Conservation (phyloP, 768 basidiomycete genomes). For the Rhizopogon rudus region DNA sequence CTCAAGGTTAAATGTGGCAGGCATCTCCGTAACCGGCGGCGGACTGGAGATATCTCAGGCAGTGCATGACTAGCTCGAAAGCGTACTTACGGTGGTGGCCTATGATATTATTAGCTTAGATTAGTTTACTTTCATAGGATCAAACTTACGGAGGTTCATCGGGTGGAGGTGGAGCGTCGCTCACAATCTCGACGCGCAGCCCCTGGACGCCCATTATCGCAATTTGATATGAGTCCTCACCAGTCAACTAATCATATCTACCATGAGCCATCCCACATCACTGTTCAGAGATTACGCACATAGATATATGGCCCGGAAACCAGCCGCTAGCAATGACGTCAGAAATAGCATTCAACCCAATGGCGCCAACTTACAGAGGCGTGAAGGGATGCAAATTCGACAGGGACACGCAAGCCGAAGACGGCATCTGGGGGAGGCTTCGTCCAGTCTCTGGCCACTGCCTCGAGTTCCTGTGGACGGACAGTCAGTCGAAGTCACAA, state of each 20-base stretch:
- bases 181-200: slow-evolving; percentile 80
- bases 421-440: slow-evolving; percentile 78
- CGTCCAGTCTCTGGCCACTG: slow-evolving; percentile 77
- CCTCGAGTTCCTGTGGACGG: slow-evolving; percentile 64
- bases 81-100: slow-evolving; percentile 45
- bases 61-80: slow-evolving; percentile 10
- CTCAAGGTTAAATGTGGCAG: slow-evolving; percentile 79
- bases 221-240: slow-evolving; percentile 87
- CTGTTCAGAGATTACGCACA: slow-evolving; percentile 38
- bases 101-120: slow-evolving; percentile 17
- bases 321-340: slow-evolving; percentile 47
- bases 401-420: slow-evolving; percentile 75
- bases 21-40: slow-evolving; percentile 82
- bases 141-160: slow-evolving; percentile 75
- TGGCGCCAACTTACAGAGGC: slow-evolving; percentile 57
- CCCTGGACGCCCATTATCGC: slow-evolving; percentile 81
- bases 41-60: slow-evolving; percentile 30
- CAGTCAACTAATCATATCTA: slow-evolving; percentile 51
- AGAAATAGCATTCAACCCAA: slow-evolving; percentile 14
- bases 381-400: slow-evolving; percentile 83
- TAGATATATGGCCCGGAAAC: slow-evolving; percentile 84
- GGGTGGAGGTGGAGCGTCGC: slow-evolving; percentile 80
- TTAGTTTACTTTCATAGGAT: not conserved
- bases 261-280: slow-evolving; percentile 16
- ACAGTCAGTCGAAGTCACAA: slow-evolving; percentile 2